A percentile compares a stretch with the other conserved stretches of the same genome.
These are phyloP conservation scores for Colletotrichum sp. DNA, from an alignment of 2,329 filamentous ascomycete genomes.

Conservation along the genomic window DNA sequence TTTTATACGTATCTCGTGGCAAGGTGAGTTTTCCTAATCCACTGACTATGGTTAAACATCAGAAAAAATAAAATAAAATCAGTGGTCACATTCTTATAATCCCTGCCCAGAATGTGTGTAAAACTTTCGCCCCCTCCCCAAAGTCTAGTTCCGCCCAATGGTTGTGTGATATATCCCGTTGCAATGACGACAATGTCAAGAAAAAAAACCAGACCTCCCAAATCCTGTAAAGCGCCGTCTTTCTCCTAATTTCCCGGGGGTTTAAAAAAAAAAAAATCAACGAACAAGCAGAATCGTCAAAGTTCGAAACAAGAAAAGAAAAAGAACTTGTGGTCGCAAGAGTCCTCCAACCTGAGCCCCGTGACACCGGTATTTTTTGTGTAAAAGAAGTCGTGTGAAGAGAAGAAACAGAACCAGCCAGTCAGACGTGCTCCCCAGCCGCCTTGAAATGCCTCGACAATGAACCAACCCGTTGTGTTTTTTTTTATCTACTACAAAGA, in stretches of 20 bases:
- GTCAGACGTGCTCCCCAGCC: neutral
- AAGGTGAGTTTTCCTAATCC: neutral
- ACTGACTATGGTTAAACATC: slow-evolving; percentile 10
- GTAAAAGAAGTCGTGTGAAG: neutral
- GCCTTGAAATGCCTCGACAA: slow-evolving; percentile 7
- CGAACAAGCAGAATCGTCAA: neutral
- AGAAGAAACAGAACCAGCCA: neutral
- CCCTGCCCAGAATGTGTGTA: slow-evolving; percentile 12
- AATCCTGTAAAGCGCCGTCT: slow-evolving; percentile 14
- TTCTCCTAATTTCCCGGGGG: slow-evolving; percentile 2
- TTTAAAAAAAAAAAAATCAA: neutral
- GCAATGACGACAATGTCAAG: neutral
- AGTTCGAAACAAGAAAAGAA: neutral
- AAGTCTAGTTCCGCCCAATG: slow-evolving; percentile 14
- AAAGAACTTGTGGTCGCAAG: neutral
- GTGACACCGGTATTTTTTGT: neutral
- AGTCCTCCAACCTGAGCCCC: neutral
- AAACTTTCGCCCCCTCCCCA: neutral
- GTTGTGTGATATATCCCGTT: neutral
- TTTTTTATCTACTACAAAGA: slow-evolving; percentile 16
- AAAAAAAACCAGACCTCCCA: neutral
- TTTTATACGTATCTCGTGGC: neutral
- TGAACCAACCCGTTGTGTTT: slow-evolving; percentile 1
- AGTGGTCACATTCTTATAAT: slow-evolving; percentile 13
- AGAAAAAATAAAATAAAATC: neutral